Conservation (phyloP, 495 filamentous ascomycete genomes). For the Amphirosellinia nigrospora region DNA sequence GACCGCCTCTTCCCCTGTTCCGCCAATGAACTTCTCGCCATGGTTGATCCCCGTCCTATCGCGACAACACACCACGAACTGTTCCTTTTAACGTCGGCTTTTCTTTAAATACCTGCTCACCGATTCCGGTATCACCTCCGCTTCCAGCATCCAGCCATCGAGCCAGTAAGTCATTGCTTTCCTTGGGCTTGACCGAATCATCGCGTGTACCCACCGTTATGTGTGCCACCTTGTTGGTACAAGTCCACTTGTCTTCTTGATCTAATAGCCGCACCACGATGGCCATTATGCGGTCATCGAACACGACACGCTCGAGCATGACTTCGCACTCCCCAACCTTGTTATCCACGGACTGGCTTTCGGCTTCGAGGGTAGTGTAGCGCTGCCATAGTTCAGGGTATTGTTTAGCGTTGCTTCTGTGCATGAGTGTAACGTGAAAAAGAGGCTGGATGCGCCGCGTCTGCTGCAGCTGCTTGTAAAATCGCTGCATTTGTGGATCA, state of each 20-base stretch:
- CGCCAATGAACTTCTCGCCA: background rate
- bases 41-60: constrained; percentile 36
- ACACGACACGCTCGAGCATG: constrained; percentile 69
- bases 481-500: constrained; percentile 56
- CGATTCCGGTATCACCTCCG: constrained; percentile 51
- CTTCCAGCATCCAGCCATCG: constrained; percentile 65
- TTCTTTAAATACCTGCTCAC: constrained; percentile 55
- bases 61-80: constrained; percentile 52
- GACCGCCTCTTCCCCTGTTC: constrained; percentile 9
- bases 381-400: constrained; percentile 72
- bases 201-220: constrained; percentile 85
- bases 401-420: constrained; percentile 66
- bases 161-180: constrained; percentile 84
- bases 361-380: constrained; percentile 60
- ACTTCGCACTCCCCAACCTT: constrained; percentile 57
- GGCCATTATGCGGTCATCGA: constrained; percentile 83
- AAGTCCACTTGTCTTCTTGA: constrained; percentile 63
- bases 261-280: constrained; percentile 75
- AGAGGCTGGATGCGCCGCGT: constrained; percentile 74
- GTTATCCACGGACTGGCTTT: constrained; percentile 41
- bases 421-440: constrained; percentile 97
- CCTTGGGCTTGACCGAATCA: constrained; percentile 80
- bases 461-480: constrained; percentile 78
- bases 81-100: constrained; percentile 47
- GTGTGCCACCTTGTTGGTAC: constrained; percentile 80